Base-by-base conservation (phyloP, 2,329 filamentous ascomycete genomes). In the Hymenoscyphus infarciens region DNA sequence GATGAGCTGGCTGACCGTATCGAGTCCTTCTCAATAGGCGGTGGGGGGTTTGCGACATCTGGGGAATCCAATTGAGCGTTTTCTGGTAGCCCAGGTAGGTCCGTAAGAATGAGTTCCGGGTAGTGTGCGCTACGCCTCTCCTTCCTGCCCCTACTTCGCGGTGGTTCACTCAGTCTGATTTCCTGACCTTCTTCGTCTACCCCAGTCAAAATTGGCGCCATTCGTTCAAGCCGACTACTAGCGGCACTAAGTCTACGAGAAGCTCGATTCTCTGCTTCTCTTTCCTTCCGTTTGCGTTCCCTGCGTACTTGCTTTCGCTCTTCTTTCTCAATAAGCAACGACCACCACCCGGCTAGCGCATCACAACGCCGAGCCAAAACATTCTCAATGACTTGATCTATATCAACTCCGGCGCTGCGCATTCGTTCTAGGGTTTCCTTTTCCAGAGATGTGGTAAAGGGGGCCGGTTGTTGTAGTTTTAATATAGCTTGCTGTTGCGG, bases 311-410 rank as follows among this genome's bases (percentile, higher is more conserved):
- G 88, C 75, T 99, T 99, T 8, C 92, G 86, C 74, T 92, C 86
- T 73, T 99, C 95, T 75, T 98, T 99, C 73, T 98, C 95, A 10
- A 98, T 86, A 45, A 99, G 78, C 31, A 99, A 77, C 2, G 91
- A 90, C 95, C 95, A 99, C 95, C 95, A 99, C 5, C 95, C 95
- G 58, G 92, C 91, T 57, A 99, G 79, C 5, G 89, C 84, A 76
- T 99, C 94, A 73, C 95, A 98, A 67, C 91, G 85, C 74, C 97
- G 92, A 3, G 92, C 86, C 39, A 97, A 77, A 2, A 99, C 95
- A 70, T 95, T 96, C 74, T 98, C 94, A 66, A 98, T 94, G 7
- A 99, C 91, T 64, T 89, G 84, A 73, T 99, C 95, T 63, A 96
- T 95, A 72, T 98, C 91, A 27, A 98, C 92, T 0, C 95, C 95